Evolutionary conservation across 805 yeast species (phyloP).

Genomic region (Candida dendrica): DNA sequence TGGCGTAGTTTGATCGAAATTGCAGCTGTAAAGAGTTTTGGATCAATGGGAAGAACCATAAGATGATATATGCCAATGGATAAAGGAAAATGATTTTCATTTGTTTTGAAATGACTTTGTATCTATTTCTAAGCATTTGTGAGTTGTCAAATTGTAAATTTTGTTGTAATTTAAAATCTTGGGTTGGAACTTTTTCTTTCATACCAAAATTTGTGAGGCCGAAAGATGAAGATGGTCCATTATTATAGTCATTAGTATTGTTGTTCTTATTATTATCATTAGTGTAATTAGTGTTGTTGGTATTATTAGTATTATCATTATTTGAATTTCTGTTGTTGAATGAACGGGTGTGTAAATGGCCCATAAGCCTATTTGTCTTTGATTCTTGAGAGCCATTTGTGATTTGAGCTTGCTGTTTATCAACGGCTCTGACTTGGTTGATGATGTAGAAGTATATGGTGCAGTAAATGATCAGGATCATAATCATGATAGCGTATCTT

Average conservation of each 20-base stretch:
- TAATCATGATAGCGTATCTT: constrained; percentile 56
- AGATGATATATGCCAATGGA: constrained; percentile 71
- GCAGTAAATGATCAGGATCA: constrained; percentile 58
- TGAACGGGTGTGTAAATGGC: background rate
- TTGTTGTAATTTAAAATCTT: background rate
- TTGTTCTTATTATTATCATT: no score
- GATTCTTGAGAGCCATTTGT: background rate
- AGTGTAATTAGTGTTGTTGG: no score
- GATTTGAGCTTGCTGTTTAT: background rate
- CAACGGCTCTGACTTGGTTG: constrained; percentile 28
- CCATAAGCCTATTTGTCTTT: background rate
- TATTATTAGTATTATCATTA: no score
- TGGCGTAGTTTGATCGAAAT: constrained; percentile 53
- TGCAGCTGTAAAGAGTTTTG: constrained; percentile 47
- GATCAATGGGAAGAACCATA: constrained; percentile 80
- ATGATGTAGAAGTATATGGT: constrained; percentile 69
- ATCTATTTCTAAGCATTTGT: constrained; percentile 47
- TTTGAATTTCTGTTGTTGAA: no score
- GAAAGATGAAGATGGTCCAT: no score
- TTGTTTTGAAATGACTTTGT: constrained; percentile 65
- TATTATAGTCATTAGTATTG: no score
- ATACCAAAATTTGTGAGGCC: no score
- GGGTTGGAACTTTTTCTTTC: background rate
- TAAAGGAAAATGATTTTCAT: constrained; percentile 75
- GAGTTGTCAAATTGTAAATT: constrained; percentile 19